Base-by-base conservation (phyloP, 805 yeast species). In the Metschnikowia anglica region DNA sequence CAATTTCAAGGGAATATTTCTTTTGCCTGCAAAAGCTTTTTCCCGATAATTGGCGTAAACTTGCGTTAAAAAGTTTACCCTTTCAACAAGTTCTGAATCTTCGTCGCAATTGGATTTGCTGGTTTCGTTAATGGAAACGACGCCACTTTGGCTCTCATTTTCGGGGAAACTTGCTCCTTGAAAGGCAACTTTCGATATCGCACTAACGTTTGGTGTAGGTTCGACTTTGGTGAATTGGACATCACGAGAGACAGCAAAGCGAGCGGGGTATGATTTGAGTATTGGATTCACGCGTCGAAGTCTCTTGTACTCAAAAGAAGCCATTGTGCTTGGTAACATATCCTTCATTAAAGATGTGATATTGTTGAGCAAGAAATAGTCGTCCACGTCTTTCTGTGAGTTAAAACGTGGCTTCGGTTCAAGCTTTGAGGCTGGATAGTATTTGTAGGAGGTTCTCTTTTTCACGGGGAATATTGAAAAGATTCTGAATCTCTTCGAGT, bases 401-500 rank as follows among this genome's bases (percentile, higher is more conserved):
- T 18, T 20, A 34, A 53, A 68, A 27, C 29, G 60, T 56, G n/a
- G 44, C 34, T 57, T 55, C 6, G 63, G 51, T n/a, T 24, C 35
- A 25, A 44, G 26, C 34, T 41, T 13, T 20, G 40, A 34, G 6
- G 55, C 37, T 2, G 59, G 46, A 17, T 54, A 46, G 45, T 64
- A 64, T 21, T 43, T 42, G 40, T 66, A 61, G 1, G 73, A 66
- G 1, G 62, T 60, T 27, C 56, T 60, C 30, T 73, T 50, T 34
- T 54, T 60, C 4, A 68, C 69, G 5, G 72, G 73, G 38, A 68
- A 69, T 20, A 58, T 31, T 30, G 60, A 66, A 23, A 46, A 40
- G 21, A 54, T 21, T 35, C 24, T 42, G 28, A 40, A 44, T 13
- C 23, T 20, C 13, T 16, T 13, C 16, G 29, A 26, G 8, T 28